Percentiles rank a stretch among this genome's conserved stretches.
Conservation (phyloP, 169 alveolate species). For the Theileria equi region DNA sequence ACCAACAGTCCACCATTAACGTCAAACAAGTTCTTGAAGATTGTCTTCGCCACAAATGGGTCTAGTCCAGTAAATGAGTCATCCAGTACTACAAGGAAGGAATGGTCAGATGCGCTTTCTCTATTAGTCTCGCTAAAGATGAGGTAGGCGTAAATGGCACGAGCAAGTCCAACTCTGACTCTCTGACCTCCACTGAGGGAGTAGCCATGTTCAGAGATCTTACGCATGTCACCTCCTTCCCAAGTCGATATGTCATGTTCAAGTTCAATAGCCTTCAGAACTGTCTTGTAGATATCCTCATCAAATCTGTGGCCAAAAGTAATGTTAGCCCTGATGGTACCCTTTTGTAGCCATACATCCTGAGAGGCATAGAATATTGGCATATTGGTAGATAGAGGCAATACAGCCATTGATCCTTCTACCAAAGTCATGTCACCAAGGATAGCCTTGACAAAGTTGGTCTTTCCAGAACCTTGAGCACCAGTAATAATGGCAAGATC, state of each 20-base stretch:
- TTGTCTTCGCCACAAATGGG: constrained; percentile 51
- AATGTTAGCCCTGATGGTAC: constrained; percentile 39
- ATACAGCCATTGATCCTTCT: constrained; percentile 54
- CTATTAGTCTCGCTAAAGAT: constrained; percentile 49
- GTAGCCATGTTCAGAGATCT: constrained; percentile 37
- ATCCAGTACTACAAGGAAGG: constrained; percentile 65
- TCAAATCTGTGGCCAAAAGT: constrained; percentile 37
- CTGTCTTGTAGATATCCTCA: constrained; percentile 35
- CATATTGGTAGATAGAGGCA: constrained; percentile 36
- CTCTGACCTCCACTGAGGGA: constrained; percentile 89
- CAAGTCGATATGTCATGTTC: constrained; percentile 35
- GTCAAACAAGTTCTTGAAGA: constrained; percentile 65
- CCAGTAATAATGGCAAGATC: constrained; percentile 42
- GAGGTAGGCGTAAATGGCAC: constrained; percentile 83
- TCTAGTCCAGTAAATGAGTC: constrained; percentile 65
- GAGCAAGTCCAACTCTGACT: constrained; percentile 88
- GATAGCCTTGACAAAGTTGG: constrained; percentile 35
- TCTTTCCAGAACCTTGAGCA: constrained; percentile 53
- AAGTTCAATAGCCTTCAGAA: constrained; percentile 19
- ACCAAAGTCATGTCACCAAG: constrained; percentile 59
- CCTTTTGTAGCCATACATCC: constrained; percentile 44
- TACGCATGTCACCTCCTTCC: constrained; percentile 48
- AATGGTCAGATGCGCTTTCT: constrained; percentile 3
- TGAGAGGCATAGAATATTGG: constrained; percentile 56
- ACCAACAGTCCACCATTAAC: constrained; percentile 4